Conservation (phyloP, 306 rosid species). For the Cicer judaicum region DNA sequence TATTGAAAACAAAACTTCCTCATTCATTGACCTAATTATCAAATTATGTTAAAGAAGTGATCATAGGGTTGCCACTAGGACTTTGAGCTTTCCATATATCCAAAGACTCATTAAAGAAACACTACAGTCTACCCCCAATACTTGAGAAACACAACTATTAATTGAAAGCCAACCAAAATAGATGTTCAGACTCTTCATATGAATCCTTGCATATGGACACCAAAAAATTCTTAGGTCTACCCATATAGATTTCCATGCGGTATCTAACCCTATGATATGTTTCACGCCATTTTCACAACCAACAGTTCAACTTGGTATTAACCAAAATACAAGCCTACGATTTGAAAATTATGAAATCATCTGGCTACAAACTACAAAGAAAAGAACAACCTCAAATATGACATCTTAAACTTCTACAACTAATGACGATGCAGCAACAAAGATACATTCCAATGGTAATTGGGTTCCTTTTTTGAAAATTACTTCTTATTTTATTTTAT, state of each 20-base stretch:
- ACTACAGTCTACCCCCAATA: neutral
- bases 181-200: constrained; percentile 17
- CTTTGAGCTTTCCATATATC: constrained; percentile 33
- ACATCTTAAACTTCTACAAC: constrained; percentile 7
- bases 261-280: constrained; percentile 16
- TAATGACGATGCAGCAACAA: neutral
- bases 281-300: constrained; percentile 15
- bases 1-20: constrained; percentile 21
- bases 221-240: constrained; percentile 9
- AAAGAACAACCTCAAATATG: constrained; percentile 14
- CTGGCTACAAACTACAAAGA: neutral
- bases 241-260: constrained; percentile 14
- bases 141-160: constrained; percentile 10
- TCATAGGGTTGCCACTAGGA: constrained; percentile 22
- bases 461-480: constrained; percentile 4
- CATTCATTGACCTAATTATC: constrained; percentile 25
- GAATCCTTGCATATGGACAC: neutral
- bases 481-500: constrained; percentile 1
- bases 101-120: constrained; percentile 14
- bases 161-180: constrained; percentile 24
- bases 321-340: neutral
- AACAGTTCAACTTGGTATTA: constrained; percentile 12
- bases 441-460: constrained; percentile 10
- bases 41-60: constrained; percentile 17
- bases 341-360: constrained; percentile 13